Conservation (phyloP, 2,329 filamentous ascomycete genomes). For the Periconia macrospinosa region DNA sequence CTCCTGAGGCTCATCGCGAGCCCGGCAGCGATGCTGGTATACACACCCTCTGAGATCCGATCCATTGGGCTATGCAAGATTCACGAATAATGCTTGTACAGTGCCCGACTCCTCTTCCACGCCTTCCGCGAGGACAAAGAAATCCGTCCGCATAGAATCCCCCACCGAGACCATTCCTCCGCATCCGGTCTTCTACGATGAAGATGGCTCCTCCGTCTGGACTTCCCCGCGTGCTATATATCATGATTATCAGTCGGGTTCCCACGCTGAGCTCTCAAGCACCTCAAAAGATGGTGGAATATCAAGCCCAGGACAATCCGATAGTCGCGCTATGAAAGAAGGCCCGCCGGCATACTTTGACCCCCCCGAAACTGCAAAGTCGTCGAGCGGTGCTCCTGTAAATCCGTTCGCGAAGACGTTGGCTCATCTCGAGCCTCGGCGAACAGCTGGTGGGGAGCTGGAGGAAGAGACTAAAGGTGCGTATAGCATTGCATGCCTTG, state of each 20-base stretch:
- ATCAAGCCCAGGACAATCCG: slow-evolving; percentile 28
- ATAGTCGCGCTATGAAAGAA: slow-evolving; percentile 22
- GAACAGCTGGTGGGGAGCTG: slow-evolving; percentile 21
- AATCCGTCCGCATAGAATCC: slow-evolving; percentile 58
- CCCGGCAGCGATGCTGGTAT: slow-evolving; percentile 35
- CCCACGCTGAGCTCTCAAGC: slow-evolving; percentile 23
- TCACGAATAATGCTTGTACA: slow-evolving; percentile 39
- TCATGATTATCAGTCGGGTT: slow-evolving; percentile 14
- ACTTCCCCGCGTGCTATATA: slow-evolving; percentile 11
- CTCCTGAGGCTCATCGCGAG: slow-evolving; percentile 19
- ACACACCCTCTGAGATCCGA: slow-evolving; percentile 13
- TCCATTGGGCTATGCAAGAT: slow-evolving; percentile 17
- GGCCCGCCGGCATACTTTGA: slow-evolving; percentile 25
- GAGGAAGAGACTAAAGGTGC: slow-evolving; percentile 15
- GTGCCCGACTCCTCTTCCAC: slow-evolving; percentile 26
- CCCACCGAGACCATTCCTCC: slow-evolving; percentile 41
- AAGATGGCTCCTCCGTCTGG: slow-evolving; percentile 10
- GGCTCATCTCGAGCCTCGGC: slow-evolving; percentile 38
- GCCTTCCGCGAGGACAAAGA: slow-evolving; percentile 54
- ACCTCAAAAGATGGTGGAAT: slow-evolving; percentile 13
- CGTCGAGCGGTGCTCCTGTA: slow-evolving; percentile 25
- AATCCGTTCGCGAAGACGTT: slow-evolving; percentile 45
- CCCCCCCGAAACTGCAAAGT: slow-evolving; percentile 13
- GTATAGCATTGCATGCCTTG: background rate
- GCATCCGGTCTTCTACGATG: slow-evolving; percentile 32